phyloP scores from a whole-genome alignment of 352 stramenopile genomes.

The Pythium diclinum region DNA sequence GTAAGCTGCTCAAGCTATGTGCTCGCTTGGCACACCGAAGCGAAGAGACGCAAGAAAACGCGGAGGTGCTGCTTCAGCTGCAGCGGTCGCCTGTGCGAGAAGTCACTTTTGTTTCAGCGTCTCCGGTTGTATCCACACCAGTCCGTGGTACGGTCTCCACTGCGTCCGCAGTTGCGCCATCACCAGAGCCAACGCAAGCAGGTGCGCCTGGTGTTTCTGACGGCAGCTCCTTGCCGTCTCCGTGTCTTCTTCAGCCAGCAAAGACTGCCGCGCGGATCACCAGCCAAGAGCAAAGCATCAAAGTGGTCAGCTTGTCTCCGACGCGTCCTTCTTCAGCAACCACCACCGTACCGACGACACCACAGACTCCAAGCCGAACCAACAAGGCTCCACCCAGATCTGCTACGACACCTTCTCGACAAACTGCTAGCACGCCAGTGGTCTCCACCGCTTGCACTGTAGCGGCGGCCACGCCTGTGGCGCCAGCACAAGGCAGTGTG shows the following conservation, averaged over 20 bases:
- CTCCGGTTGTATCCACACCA: not conserved
- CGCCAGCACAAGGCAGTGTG: slow-evolving; percentile 18
- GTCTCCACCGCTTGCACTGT: not conserved
- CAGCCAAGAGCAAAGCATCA: not conserved
- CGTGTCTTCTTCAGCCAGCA: slow-evolving; percentile 14
- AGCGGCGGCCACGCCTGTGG: not conserved
- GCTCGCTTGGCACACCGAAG: slow-evolving; percentile 9
- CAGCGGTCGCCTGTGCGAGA: slow-evolving; percentile 16
- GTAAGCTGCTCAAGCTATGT: slow-evolving; percentile 13
- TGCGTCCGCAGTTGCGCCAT: not conserved
- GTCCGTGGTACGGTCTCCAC: not conserved
- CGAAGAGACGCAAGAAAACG: slow-evolving; percentile 24
- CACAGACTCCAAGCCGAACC: not conserved
- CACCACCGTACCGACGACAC: not conserved
- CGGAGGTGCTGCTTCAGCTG: slow-evolving; percentile 18
- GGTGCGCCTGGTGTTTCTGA: not conserved
- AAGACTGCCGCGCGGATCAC: not conserved
- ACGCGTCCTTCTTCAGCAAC: not conserved
- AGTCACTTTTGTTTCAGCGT: not conserved
- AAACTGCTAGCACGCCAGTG: not conserved
- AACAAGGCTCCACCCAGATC: not conserved
- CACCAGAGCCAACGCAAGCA: not conserved
- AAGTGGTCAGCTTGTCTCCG: not conserved
- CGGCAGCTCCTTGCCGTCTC: slow-evolving; percentile 8
- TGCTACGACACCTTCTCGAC: not conserved